These are phyloP conservation scores for Phytopythium montanum DNA, from an alignment of 352 stramenopile species.

Conservation along the genomic window DNA sequence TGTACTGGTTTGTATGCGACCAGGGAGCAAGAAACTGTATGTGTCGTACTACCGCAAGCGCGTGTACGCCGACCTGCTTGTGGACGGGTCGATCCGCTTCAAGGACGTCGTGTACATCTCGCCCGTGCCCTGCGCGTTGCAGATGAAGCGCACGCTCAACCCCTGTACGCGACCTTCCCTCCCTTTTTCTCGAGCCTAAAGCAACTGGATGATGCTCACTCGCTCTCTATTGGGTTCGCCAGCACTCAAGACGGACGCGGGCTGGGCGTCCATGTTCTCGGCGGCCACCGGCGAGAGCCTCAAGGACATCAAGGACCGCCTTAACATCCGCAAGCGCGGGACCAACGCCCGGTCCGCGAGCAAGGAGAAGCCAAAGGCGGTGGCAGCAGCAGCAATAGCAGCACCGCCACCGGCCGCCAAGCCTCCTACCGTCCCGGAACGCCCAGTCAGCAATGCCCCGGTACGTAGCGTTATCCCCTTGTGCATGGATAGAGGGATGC, in stretches of 20 bases:
- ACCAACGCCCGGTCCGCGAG: conserved; percentile 48
- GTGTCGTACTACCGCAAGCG: conserved; percentile 83
- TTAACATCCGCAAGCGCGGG: conserved; percentile 69
- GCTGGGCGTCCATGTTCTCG: conserved; percentile 78
- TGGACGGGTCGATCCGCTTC: conserved; percentile 73
- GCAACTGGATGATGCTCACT: too few relatives aligned
- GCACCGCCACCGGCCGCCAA: conserved; percentile 13
- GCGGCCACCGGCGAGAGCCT: conserved; percentile 59
- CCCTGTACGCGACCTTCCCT: conserved; percentile 33
- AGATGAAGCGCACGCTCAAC: conserved; percentile 83
- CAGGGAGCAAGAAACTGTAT: conserved; percentile 69
- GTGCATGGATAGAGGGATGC: background rate
- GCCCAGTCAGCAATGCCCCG: conserved; percentile 2
- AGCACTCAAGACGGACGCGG: conserved; percentile 75
- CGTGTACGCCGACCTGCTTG: conserved; percentile 70
- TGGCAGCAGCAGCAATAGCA: conserved; percentile 8
- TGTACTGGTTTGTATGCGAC: background rate
- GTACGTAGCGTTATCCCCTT: conserved; percentile 14
- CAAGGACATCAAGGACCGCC: conserved; percentile 74
- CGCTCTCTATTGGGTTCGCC: too few relatives aligned
- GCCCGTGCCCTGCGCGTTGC: conserved; percentile 58
- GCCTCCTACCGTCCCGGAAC: conserved; percentile 5
- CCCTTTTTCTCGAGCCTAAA: too few relatives aligned
- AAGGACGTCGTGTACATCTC: conserved; percentile 77
- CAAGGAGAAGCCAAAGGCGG: conserved; percentile 60